Base-by-base conservation (phyloP, 306 rosid genomes). In the Glycyrrhiza uralensis region DNA sequence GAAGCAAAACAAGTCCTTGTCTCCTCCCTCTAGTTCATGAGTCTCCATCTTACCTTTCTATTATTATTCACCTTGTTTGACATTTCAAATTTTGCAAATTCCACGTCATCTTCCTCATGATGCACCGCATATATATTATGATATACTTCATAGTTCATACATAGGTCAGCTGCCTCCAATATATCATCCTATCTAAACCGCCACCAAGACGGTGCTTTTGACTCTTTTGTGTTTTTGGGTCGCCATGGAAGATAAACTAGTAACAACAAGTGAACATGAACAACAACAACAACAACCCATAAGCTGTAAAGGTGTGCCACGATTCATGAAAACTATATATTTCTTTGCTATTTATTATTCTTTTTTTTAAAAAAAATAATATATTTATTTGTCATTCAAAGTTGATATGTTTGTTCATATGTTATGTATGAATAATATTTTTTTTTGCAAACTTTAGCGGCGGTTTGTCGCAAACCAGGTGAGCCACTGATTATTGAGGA, bases 401-500 rank as follows among this genome's bases (percentile, higher is more conserved):
- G 5, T 52, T 41, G 42, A 30, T 23, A 50, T 47, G 38, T 22
- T 51, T 66, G 2, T 26, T 26, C 29, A 26, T 26, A 26, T 26
- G 2, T 4, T 30, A n/a, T 35, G 5, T 61, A 4, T 3, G 61
- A 19, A 2, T 23, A 2, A 23, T 10, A 3, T 19, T 41, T 51
- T 4, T 17, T 19, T 13, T 57, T 66, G 51, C 24, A 23, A 24
- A 44, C 22, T 59, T 3, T 28, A 93, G 98, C 98, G 28, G 94
- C 96, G 57, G 75, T 93, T 14, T 44, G 84, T 76, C 90, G 91
- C 10, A 74, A 72, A 59, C 72, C 97, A 23, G 89, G 94, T 0
- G 89, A 87, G 57, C 85, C 98, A 1, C 63, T 90, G 7, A 81
- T 46, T 51, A 79, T 87, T 0, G 98, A 93, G 76, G 93, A 93